Base-by-base conservation (phyloP, 306 rosid genomes). In the Cicer pinnatifidum region DNA sequence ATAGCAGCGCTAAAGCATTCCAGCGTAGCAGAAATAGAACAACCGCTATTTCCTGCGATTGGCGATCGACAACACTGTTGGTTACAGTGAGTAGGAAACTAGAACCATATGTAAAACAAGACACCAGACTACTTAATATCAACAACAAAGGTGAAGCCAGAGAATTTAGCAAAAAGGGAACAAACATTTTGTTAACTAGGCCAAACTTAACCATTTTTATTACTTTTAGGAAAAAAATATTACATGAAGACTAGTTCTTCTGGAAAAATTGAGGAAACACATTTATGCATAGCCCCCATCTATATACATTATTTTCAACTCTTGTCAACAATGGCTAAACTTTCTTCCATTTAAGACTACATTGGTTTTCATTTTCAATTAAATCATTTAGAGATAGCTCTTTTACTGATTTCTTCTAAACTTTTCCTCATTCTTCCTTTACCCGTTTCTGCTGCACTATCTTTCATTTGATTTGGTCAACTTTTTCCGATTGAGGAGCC, bases 341-440 rank as follows among this genome's bases (percentile, higher is more conserved):
- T 51, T 11, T 70, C 71, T n/a, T 60, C 71, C 38, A 38, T 78
- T 47, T 11, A 69, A 50, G 9, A 40, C 39, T 39, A 39, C 72
- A 50, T 8, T 4, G 4, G 12, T 11, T 15, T 15, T 69, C 13
- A 40, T 62, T 40, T 61, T 16, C 67, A 23, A 13, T 69, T 23
- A 41, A 70, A 78, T 23, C 37, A 40, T 71, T 46, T 19, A 58
- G 16, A 45, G 63, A 15, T 38, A 58, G 52, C 39, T 16, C 23
- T 66, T 66, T 43, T 7, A 11, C 38, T 13, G 51, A 63, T 57
- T 52, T 76, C 60, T 20, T 41, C 56, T 6, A 47, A 19, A 23
- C 0, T 6, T 48, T 63, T 20, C 44, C 35, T 11, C 5, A n/a
- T 11, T 28, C 59, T 41, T 43, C 59, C 43, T 62, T 56, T 52